Conservation (phyloP, 129 eudicot species). For the Pulicaria dysenterica region DNA sequence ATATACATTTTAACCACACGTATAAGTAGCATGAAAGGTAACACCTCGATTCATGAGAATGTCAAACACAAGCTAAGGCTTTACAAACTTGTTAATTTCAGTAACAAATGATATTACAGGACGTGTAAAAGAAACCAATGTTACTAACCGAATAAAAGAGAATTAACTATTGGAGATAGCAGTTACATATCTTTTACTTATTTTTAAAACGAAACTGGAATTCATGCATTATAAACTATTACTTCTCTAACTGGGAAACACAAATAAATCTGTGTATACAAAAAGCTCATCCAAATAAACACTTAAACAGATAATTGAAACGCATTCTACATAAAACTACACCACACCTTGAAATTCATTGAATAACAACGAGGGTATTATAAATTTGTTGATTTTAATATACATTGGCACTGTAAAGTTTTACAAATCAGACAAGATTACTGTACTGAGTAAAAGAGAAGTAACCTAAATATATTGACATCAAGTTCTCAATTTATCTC, state of each 20-base stretch:
- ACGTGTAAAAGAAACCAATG: neutral
- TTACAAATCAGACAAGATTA: neutral
- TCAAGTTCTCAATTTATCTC: neutral
- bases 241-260: neutral
- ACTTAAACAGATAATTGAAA: neutral
- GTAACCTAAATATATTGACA: neutral
- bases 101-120: neutral
- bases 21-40: neutral
- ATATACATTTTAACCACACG: neutral
- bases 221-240: neutral
- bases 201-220: too few relatives aligned
- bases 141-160: neutral
- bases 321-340: neutral
- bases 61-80: neutral
- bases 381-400: neutral
- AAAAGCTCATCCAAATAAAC: neutral
- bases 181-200: too few relatives aligned
- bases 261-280: neutral
- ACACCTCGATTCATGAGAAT: neutral
- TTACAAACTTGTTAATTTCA: neutral
- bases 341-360: neutral
- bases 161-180: neutral
- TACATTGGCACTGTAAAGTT: neutral
- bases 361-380: neutral
- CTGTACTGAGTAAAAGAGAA: neutral